Base-by-base conservation (phyloP, 306 rosid species). In the Oxytropis ochrocephala region DNA sequence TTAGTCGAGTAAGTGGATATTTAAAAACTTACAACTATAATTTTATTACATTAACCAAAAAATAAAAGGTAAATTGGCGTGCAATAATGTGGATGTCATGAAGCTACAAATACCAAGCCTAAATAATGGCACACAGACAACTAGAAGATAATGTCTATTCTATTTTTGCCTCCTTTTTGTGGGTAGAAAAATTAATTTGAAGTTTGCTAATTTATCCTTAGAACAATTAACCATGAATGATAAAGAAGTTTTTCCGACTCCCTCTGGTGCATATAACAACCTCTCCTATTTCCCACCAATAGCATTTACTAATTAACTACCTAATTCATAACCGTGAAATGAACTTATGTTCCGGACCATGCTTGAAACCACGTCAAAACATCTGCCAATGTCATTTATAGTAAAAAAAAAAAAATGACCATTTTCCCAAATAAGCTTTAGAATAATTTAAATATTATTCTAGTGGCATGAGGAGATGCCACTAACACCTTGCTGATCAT, bases 331-430 rank as follows among this genome's bases (percentile, higher is more conserved):
- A 68, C 47, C 12, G 32, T 52, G 62, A 52, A 71, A 43, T 52
- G 62, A 52, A 71, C 12, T 14, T 8, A 50, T 59, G 35, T 32
- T 17, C 39, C 5, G 12, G 41, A 59, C 54, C 36, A 50, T 53
- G 54, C 41, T 59, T 58, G 68, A 75, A 75, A 36, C 16, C 39
- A 56, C 24, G 35, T 57, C 52, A 38, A 58, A 58, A 59, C 36
- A 49, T 50, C 21, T 49, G 56, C 16, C 8, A 49, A 48, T 47
- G 38, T 29, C 14, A 49, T 27, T 12, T 59, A 39, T 1, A n/a
- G n/a, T 24, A 24, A 52, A 39, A 35, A 6, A 5, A 8, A 13
- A 18, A 47, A 52, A 36, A 29, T 27, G 36, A 13, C 60, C 59
- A 53, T 29, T 67, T 46, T 58, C 60, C 35, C 10, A 33, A 58